Evolutionary conservation across 2,329 filamentous ascomycete species (phyloP).

Genomic region (Podosphaera fusca): DNA sequence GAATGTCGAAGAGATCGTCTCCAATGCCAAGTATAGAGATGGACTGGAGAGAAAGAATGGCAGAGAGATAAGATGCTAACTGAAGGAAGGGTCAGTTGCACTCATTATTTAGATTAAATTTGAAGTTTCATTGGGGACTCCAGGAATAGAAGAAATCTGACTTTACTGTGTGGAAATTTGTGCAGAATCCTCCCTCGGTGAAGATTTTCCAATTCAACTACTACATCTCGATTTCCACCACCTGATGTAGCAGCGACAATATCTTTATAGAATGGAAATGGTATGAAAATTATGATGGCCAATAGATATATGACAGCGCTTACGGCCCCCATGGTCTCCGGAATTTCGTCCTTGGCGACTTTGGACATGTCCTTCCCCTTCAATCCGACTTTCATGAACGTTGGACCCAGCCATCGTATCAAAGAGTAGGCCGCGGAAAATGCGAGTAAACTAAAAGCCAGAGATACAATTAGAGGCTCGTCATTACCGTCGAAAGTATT

Average conservation of each 20-base stretch:
- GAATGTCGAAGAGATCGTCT: slow-evolving; percentile 92
- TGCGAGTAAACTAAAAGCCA: slow-evolving; percentile 66
- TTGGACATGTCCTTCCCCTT: slow-evolving; percentile 82
- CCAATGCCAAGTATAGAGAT: slow-evolving; percentile 80
- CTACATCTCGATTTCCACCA: slow-evolving; percentile 73
- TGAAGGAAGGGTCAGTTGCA: slow-evolving; percentile 17
- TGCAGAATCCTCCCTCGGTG: slow-evolving; percentile 72
- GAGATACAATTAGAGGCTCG: slow-evolving; percentile 68
- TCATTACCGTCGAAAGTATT: slow-evolving; percentile 68
- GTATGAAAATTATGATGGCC: slow-evolving; percentile 74
- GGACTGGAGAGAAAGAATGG: slow-evolving; percentile 75
- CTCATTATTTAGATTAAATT: too few relatives aligned
- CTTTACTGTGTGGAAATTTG: slow-evolving; percentile 85
- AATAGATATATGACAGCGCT: slow-evolving; percentile 85
- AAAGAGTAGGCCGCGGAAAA: slow-evolving; percentile 66
- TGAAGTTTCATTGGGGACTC: too few relatives aligned
- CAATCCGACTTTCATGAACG: slow-evolving; percentile 70
- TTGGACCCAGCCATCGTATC: slow-evolving; percentile 79
- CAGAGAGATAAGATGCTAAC: slow-evolving; percentile 87
- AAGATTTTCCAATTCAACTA: slow-evolving; percentile 23
- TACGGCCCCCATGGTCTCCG: slow-evolving; percentile 88
- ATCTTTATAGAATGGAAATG: slow-evolving; percentile 95
- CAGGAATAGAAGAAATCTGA: slow-evolving; percentile 16
- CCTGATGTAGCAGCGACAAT: slow-evolving; percentile 88
- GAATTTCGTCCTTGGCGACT: slow-evolving; percentile 50